Base-by-base conservation (phyloP, 2,329 filamentous ascomycete species). In the Corniculantispora saksenae region DNA sequence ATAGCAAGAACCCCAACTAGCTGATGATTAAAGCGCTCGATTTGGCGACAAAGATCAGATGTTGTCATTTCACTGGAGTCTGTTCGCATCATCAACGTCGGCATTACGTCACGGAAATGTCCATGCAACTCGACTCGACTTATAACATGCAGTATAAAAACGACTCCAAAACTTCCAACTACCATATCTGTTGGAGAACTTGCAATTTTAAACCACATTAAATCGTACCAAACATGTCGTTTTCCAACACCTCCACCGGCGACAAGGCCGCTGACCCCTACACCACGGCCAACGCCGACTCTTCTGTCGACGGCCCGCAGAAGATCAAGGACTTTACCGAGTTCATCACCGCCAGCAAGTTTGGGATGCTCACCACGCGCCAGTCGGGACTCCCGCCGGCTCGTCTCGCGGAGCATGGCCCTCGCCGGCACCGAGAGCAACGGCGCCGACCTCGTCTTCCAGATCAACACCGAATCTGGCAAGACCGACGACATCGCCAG, bases 391-490 rank as follows among this genome's bases (percentile, higher is more conserved):
- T 86, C 83, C 0, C 89, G 89, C 15, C 83, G 88, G 58, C 81
- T 97, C 17, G 88, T 90, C 5, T 94, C 90, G n/a, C 84, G 93
- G 69, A 92, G 90, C 76, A 97, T 97, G 93, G 91, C 91, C 6
- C 77, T 97, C 17, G 91, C 92, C 19, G 92, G 86, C 17, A 91
- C 90, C 78, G 92, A 96, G 79, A 83, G 84, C 67, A 89, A 89
- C 69, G 91, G 91, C 72, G 84, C 93, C 65, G 93, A 96, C 75
- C 86, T 95, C 64, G 85, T 97, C 77, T 97, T 97, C 85, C 90
- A 95, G 82, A 93, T 93, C 74, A 97, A 97, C 82, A 93, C 92
- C 68, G 91, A 94, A 76, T 93, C 91, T 12, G 88, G 92, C 79
- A 97, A 97, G 84, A 67, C 66, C 6, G 43, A 66, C 15, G 64